These are phyloP conservation scores for Aspergillus indologenus DNA, from an alignment of 495 filamentous ascomycete genomes.

Conservation along the genomic window DNA sequence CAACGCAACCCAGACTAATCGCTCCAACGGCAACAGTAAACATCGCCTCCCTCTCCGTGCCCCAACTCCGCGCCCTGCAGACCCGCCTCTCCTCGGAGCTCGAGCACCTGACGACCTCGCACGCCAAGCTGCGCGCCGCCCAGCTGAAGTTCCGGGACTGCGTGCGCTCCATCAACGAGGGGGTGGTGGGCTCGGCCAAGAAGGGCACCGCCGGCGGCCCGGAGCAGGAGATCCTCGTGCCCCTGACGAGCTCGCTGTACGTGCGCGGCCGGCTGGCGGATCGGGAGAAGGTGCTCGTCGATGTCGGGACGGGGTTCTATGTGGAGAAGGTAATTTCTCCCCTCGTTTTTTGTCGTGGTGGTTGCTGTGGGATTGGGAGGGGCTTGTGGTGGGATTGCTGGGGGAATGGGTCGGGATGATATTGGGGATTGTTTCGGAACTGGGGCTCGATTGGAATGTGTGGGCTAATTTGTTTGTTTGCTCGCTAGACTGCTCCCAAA, in stretches of 20 bases:
- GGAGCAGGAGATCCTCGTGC: constrained; percentile 72
- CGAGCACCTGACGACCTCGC: constrained; percentile 86
- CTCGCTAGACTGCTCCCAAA: constrained; percentile 63
- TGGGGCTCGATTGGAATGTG: background rate
- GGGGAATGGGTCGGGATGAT: background rate
- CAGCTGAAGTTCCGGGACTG: constrained; percentile 92
- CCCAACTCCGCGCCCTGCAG: constrained; percentile 67
- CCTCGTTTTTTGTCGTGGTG: background rate
- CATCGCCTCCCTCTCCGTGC: constrained; percentile 55
- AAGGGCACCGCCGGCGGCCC: constrained; percentile 36
- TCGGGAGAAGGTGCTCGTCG: constrained; percentile 80
- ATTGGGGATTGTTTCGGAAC: too few relatives aligned
- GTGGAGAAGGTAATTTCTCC: constrained; percentile 73
- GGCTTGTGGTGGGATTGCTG: background rate
- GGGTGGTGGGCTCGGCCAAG: constrained; percentile 43
- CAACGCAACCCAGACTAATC: constrained; percentile 7
- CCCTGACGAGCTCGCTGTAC: constrained; percentile 89
- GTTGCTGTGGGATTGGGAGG: background rate
- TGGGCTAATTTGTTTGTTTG: background rate
- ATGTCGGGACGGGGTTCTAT: constrained; percentile 95
- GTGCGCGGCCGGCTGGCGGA: constrained; percentile 78
- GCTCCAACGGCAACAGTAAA: constrained; percentile 51
- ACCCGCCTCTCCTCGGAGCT: constrained; percentile 94
- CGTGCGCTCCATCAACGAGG: constrained; percentile 65
- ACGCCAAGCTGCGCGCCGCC: constrained; percentile 80